phyloP scores from a whole-genome alignment of 2,329 filamentous ascomycete genomes.

The Fusarium subtropicale region DNA sequence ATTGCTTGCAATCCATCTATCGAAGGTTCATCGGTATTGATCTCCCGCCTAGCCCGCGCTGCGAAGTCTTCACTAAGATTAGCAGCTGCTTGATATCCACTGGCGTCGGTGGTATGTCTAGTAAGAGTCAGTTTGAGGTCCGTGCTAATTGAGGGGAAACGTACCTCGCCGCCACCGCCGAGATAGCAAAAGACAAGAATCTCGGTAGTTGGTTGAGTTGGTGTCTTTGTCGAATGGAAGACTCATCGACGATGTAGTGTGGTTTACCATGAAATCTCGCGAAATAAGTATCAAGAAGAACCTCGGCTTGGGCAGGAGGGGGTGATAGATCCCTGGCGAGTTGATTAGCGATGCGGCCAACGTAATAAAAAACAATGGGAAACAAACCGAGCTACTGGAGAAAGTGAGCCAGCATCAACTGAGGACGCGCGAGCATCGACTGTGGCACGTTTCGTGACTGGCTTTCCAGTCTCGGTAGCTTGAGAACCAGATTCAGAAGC shows the following conservation, averaged over 20 bases:
- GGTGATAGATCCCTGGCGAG: conserved; percentile 59
- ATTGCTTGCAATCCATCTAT: conserved; percentile 82
- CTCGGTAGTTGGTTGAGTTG: conserved; percentile 73
- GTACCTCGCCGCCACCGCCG: conserved; percentile 72
- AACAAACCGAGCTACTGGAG: conserved; percentile 42
- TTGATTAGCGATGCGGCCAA: conserved; percentile 21
- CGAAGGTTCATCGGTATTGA: conserved; percentile 84
- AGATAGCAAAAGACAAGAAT: conserved; percentile 68
- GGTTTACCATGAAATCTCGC: conserved; percentile 82
- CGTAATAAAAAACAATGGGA: not conserved
- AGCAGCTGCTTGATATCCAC: conserved; percentile 74
- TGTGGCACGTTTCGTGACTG: conserved; percentile 56
- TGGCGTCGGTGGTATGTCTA: conserved; percentile 75
- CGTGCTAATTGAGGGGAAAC: not conserved
- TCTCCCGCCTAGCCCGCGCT: conserved; percentile 72
- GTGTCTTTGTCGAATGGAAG: conserved; percentile 76
- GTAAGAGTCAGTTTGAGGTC: conserved; percentile 1
- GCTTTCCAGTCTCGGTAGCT: conserved; percentile 48
- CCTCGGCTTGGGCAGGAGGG: conserved; percentile 65
- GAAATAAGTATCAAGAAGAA: conserved; percentile 83
- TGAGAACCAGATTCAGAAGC: conserved; percentile 44
- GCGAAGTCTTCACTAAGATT: conserved; percentile 79
- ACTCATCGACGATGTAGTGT: conserved; percentile 84
- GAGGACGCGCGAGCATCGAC: conserved; percentile 52
- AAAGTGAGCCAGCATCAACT: conserved; percentile 41